A percentile compares a stretch with the other conserved stretches of the same genome.
Evolutionary conservation across 2,329 filamentous ascomycete species (phyloP).

Genomic region (Neonectria faginata): DNA sequence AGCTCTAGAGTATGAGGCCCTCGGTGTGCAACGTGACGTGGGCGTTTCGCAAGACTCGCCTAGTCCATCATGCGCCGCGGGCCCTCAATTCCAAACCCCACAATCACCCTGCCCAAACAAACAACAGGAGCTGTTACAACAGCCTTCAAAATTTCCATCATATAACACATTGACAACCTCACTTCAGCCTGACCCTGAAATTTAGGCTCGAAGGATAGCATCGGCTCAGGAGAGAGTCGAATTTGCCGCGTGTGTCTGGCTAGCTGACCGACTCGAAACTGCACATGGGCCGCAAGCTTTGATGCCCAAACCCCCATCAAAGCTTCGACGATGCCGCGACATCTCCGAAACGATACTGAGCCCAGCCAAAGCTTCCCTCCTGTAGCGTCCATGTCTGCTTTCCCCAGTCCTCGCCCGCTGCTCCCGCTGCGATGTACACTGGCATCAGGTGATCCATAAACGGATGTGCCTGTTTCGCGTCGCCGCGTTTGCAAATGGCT

Average conservation of each 20-base stretch:
- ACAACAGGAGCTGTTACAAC: background rate
- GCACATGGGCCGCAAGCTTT: background rate
- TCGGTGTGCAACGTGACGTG: background rate
- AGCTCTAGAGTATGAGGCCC: background rate
- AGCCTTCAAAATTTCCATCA: background rate
- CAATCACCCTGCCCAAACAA: background rate
- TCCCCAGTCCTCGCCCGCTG: conserved; percentile 56
- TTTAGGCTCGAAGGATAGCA: background rate
- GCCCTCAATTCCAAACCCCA: background rate
- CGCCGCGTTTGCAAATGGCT: conserved; percentile 54
- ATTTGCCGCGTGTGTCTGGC: background rate
- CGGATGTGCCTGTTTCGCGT: conserved; percentile 61
- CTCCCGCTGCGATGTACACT: conserved; percentile 59
- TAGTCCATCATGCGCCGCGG: background rate
- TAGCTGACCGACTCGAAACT: background rate
- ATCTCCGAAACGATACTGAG: conserved; percentile 60
- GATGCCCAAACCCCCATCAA: conserved; percentile 20
- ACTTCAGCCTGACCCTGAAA: background rate
- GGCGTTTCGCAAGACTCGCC: background rate
- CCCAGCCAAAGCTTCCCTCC: conserved; percentile 59
- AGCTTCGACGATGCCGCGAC: conserved; percentile 38
- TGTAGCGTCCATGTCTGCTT: conserved; percentile 60
- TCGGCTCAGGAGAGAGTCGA: background rate
- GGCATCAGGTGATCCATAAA: conserved; percentile 65
- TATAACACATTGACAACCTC: background rate